Evolutionary conservation across 352 stramenopile species (phyloP), one percentile per base, ranked within the genome.

Genomic region (Globisporangium okanoganense): DNA sequence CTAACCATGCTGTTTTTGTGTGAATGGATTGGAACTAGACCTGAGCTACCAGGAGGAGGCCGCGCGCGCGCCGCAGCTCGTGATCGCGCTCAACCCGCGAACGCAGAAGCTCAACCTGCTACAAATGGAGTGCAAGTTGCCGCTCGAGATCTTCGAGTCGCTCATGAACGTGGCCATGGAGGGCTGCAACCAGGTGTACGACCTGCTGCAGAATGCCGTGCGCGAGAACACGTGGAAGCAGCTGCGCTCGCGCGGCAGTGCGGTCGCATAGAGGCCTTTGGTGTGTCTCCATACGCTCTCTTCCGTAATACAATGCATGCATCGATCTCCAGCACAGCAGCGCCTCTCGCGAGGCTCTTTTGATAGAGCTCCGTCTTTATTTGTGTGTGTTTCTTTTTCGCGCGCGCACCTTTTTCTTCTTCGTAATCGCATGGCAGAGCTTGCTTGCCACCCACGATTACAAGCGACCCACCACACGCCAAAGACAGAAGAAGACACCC

Each of bases 41-140:
- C 69, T 97, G 10, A 97, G 95, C 66, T 92, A 96, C 65, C 76
- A 84, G 14, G 91, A 97, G 71, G 87, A 97, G 64, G 79, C 73
- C 22, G 80, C 87, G n/a, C 87, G 90, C 45, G 87, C 82, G 10
- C 88, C 91, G 41, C 88, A 97, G 66, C 71, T 97, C 56, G 64
- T 92, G 29, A 77, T 97, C 6, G 91, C 90, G 31, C 62, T 96
- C 12, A 92, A 96, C 59, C 88, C 91, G n/a, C 84, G 83, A 61
- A 91, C 88, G 53, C 77, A 88, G 56, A 93, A 95, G 71, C 72
- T 95, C 4, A 93, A 88, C 33, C 40, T 97, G 66, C 66, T 96
- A 55, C 87, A 97, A 65, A 96, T 96, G 86, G 90, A 97, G 73
- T 92, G 86, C 66, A 95, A 96, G 52, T 70, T 96, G 56, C 83